Evolutionary conservation across 169 alveolate species (phyloP), one percentile per base, ranked within the genome.

Genomic region (Blepharisma undulans): DNA sequence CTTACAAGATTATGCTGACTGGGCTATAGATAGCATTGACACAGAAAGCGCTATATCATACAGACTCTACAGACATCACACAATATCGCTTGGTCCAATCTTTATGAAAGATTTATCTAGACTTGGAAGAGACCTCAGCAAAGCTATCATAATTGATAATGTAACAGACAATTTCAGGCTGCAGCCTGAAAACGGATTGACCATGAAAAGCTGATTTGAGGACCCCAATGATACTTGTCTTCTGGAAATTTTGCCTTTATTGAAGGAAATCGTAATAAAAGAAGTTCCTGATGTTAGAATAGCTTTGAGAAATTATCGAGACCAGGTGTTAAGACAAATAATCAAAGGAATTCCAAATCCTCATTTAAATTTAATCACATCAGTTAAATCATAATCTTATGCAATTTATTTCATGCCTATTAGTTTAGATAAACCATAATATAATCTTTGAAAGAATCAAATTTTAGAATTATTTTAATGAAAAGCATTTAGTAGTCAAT

Each of bases 1-100:
- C 4, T 90, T 97, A 5, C 91, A 96, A 76, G 98, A 96, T 85
- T 97, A 97, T 88, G 99, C 99, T 25, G 99, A 97, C 92, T 96
- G 97, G 94, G 97, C 97, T 30, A 87, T 96, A 34, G 95, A 96
- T 92, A 81, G 92, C 77, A 92, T 97, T 71, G 99, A 97, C 89
- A 77, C 92, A n/a, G 90, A 94, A 59, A 91, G 92, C 12, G 90
- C 82, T 48, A 95, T 97, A 22, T 93, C 94, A 80, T 94, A 97
- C 92, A 94, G 98, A 87, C 94, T 97, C 22, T 97, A 97, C 76
- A 93, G 99, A 90, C 96, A 97, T 30, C 99, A 97, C 88, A 95
- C 98, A 10, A 91, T 95, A 8, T 92, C 89, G n/a, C 86, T 93
- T 79, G 97, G 97, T 32, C 90, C 95, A 30, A 88, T 90, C 72